Base-by-base conservation (phyloP, 352 stramenopile species). In the Paralagenidium karlingii region DNA sequence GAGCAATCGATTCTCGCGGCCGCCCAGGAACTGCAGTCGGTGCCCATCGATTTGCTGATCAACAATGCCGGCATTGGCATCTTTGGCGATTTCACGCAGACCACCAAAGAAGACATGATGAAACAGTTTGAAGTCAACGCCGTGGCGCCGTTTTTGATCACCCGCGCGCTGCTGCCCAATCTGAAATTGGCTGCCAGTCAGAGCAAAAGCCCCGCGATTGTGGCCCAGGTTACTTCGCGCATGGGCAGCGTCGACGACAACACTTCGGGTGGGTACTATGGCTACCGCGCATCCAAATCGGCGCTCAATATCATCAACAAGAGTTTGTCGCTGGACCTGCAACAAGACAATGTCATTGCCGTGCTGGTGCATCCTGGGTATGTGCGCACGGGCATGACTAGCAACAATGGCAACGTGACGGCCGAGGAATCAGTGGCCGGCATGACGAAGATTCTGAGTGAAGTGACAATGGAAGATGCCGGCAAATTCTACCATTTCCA, bases 301-400 rank as follows among this genome's bases (percentile, higher is more conserved):
- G 75, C 79, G 34, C 60, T 89, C 27, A 89, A 92, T 58, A 87
- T 82, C 54, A 46, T 83, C 29, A 67, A 48, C 21, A 70, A 77
- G 49, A 71, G 57, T 40, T 40, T 87, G 19, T 37, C 60, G 10
- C 15, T 76, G 3, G 73, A 82, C 31, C 44, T 87, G 24, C 47
- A 59, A 30, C 16, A 19, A 3, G 59, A 82, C 22, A 71, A 70
- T 18, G 82, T 87, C 30, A 60, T 58, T 19, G 67, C 55, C 20
- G 31, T 84, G 27, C 32, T 82, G 31, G 41, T 82, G 36, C 69
- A 84, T 31, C 67, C 73, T 5, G 73, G 69, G n/a, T 65, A 65
- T 48, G 66, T 82, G 16, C 55, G 60, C 27, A 85, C 68, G 12
- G 67, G 60, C 13, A 82, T 84, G 47, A 59, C 68, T 12, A 49